Base-by-base conservation (phyloP, 208 protist species). In the Naegleria fowleri region DNA sequence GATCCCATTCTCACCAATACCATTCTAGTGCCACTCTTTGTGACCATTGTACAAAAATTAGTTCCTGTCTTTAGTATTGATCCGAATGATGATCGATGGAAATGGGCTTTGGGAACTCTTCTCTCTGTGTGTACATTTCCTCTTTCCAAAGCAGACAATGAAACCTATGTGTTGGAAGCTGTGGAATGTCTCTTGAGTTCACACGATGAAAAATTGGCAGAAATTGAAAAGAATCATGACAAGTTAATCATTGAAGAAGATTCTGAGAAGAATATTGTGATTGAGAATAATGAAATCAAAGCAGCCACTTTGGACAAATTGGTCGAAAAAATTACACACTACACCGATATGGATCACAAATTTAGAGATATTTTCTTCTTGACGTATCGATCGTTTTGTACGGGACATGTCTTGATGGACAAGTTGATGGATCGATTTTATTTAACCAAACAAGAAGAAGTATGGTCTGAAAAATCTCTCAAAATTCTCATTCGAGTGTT, bases 381-480 rank as follows among this genome's bases (percentile, higher is more conserved):
- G 11, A 91, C 90, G 1, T 91, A 91, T 84, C 6, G 90, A 58
- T 91, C 90, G 22, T 91, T 91, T 51, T 40, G 19, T 41, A 85
- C 6, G 36, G 5, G 52, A 19, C 15, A 22, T 38, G 25, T 51
- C 15, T 85, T 91, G 11, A 29, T 91, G 36, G 52, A 88, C 13
- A 84, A 84, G 38, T 55, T 91, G 0, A 84, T 84, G 11, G 15
- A 89, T 5, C 59, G 90, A 91, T 91, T 91, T 33, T 5, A 48
- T 19, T 5, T 43, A 9, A 11, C 84, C 0, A n/a, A 13, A 79
- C 7, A 55, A 51, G 16, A 5, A 0, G 36, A 89, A 29, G 15
- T 16, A 0, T 48, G 43, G 43, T 48, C 43, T 48, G 43, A 48
- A 48, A 40, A 79, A 43, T 15, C 6, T n/a, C 16, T 11, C 29